Percentiles rank a stretch among this genome's conserved stretches.
Conservation (phyloP, 2,329 filamentous ascomycete genomes). For the Colletotrichum sp. region DNA sequence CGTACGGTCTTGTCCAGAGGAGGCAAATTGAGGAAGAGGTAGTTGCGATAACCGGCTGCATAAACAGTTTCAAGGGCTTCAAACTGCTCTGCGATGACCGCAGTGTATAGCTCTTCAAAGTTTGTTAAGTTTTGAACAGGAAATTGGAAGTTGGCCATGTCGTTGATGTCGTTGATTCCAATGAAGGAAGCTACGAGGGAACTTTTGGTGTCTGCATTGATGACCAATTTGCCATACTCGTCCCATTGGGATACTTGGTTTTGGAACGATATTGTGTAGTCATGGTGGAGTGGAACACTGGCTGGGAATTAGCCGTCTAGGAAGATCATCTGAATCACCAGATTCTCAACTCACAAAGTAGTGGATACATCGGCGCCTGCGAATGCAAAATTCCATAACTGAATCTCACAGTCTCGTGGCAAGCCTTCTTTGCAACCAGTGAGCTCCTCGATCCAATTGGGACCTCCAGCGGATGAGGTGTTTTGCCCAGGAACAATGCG, state of each 20-base stretch:
- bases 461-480: slow-evolving; percentile 54
- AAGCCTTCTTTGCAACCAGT: slow-evolving; percentile 51
- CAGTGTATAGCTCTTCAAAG: neutral
- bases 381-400: slow-evolving; percentile 63
- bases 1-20: slow-evolving; percentile 39
- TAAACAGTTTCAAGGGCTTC: slow-evolving; percentile 42
- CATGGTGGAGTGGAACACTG: slow-evolving; percentile 54
- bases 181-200: slow-evolving; percentile 59
- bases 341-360: neutral
- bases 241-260: slow-evolving; percentile 56
- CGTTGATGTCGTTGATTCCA: slow-evolving; percentile 61
- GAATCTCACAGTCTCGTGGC: slow-evolving; percentile 46
- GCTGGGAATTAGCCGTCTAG: neutral
- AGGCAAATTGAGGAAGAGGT: slow-evolving; percentile 57
- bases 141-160: slow-evolving; percentile 29
- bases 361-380: slow-evolving; percentile 49
- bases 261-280: slow-evolving; percentile 46
- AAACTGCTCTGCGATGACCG: neutral
- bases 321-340: rapidly evolving
- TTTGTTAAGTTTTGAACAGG: neutral
- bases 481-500: slow-evolving; percentile 53
- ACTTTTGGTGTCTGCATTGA: slow-evolving; percentile 30
- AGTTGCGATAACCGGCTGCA: slow-evolving; percentile 52
- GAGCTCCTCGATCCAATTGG: slow-evolving; percentile 60
- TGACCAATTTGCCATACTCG: slow-evolving; percentile 31